phyloP scores from a whole-genome alignment of 441 rosid genomes.

The Erodium trifolium region DNA sequence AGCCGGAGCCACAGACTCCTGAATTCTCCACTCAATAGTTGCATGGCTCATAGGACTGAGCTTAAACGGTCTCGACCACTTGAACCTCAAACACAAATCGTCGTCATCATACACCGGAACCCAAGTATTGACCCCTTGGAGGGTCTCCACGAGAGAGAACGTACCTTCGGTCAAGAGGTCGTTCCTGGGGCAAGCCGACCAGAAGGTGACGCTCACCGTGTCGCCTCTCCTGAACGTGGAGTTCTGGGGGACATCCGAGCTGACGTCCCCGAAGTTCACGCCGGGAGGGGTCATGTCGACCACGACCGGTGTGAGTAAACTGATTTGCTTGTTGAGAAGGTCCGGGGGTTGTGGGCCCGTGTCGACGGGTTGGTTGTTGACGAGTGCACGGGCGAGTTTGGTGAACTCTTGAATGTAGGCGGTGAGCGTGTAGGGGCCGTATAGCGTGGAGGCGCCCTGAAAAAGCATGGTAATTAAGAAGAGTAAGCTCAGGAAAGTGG shows the following conservation, averaged over 20 bases:
- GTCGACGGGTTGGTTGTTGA: constrained; percentile 40
- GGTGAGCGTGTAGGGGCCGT: constrained; percentile 78
- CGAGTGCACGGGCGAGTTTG: constrained; percentile 58
- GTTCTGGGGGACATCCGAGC: constrained; percentile 59
- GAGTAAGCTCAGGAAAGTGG: neutral
- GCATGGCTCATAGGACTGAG: constrained; percentile 70
- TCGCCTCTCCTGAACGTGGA: constrained; percentile 65
- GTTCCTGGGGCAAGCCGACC: constrained; percentile 88
- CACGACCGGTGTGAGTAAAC: constrained; percentile 75
- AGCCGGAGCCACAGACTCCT: constrained; percentile 54
- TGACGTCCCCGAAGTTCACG: constrained; percentile 58
- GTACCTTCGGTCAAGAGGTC: constrained; percentile 90
- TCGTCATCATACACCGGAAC: constrained; percentile 82
- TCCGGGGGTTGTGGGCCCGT: constrained; percentile 70
- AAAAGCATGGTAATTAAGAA: constrained; percentile 7
- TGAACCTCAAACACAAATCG: constrained; percentile 80
- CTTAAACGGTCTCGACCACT: constrained; percentile 76
- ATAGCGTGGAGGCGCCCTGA: constrained; percentile 89
- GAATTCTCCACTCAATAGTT: constrained; percentile 80
- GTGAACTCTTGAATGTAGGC: constrained; percentile 87
- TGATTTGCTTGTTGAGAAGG: constrained; percentile 60
- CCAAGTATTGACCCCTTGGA: constrained; percentile 63
- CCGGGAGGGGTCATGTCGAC: constrained; percentile 68
- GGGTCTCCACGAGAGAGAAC: constrained; percentile 65
- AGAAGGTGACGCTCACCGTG: constrained; percentile 58